Evolutionary conservation across 2,329 filamentous ascomycete genomes (phyloP), one percentile per base, ranked within the genome.

Genomic region (Fusarium chlamydosporum): DNA sequence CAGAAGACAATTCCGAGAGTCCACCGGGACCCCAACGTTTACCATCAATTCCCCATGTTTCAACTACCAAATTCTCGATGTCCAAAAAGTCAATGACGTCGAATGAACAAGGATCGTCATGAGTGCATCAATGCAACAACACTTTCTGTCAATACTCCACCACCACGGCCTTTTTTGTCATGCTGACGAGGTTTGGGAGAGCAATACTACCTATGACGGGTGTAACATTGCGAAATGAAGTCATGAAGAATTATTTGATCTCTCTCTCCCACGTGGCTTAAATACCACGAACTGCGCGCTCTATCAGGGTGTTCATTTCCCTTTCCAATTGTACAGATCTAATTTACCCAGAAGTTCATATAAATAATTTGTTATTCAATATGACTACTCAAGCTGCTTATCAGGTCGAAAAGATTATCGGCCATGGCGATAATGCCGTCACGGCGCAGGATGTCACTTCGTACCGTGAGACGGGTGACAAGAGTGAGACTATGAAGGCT

Each of bases 401-500:
- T 62, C 76, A 85, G 58, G 86, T 79, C 56, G 93, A 96, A 76
- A 87, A 91, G 81, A 80, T 79, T 50, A 76, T 94, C 47, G 92
- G 92, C 51, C 91, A 94, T 75, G 85, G 82, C 70, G 84, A 86
- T 71, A 90, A 90, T 72, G 85, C 89, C 18, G 82, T 85, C 53
- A 91, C 88, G 1, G 80, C 84, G 16, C 92, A 95, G 66, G 89
- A 96, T 74, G 82, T 95, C 47, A 82, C 86, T 62, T 89, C 89
- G 69, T 92, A 91, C 58, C 54, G 63, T 23, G 41, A 74, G 27
- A 72, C 79, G 2, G 82, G 82, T 6, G 83, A 90, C 60, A 80
- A 78, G 4, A 81, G 78, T 7, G 86, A 89, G 72, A 91, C 80
- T 16, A 96, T 97, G 91, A 91, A 92, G 78, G 94, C 93, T 0